phyloP scores from a whole-genome alignment of 139 green algal genomes.

The Haematococcus lacustris region DNA sequence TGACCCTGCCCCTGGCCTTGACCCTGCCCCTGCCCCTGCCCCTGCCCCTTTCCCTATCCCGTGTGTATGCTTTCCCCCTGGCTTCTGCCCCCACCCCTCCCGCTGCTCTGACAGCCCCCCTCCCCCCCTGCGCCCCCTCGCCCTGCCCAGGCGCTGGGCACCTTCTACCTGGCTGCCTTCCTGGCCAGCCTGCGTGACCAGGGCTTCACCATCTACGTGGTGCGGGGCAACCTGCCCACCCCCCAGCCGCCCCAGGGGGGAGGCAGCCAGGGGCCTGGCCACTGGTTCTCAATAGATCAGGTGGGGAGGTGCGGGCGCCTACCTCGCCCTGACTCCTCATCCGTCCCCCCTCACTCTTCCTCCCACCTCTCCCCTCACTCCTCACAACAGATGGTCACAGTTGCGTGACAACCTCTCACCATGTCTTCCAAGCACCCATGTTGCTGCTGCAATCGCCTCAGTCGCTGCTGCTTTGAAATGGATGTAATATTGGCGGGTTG shows the following conservation, averaged over 20 bases:
- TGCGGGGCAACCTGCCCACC: constrained; percentile 17
- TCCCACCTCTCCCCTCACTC: background rate
- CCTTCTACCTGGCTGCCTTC: constrained; percentile 77
- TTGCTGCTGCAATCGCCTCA: no score
- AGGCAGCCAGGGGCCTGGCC: constrained; percentile 9
- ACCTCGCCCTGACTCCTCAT: background rate
- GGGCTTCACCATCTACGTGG: constrained; percentile 75
- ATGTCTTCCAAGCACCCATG: background rate
- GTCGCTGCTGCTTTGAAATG: no score
- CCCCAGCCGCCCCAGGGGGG: background rate
- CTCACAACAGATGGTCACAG: background rate
- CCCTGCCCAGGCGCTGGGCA: constrained; percentile 59
- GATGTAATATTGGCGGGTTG: no score
- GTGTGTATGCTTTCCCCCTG: no score
- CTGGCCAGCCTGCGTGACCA: constrained; percentile 46
- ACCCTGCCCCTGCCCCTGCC: no score
- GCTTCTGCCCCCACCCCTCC: background rate
- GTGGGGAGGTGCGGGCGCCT: constrained; percentile 2
- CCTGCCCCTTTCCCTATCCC: no score
- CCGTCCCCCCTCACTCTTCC: background rate
- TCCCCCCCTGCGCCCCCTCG: no score
- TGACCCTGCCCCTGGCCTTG: no score
- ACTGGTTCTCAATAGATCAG: constrained; percentile 25
- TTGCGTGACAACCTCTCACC: background rate
- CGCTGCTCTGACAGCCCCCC: background rate